Base-by-base conservation (phyloP, 1,284 basidiomycete genomes). In the Hymenochaete sp. region DNA sequence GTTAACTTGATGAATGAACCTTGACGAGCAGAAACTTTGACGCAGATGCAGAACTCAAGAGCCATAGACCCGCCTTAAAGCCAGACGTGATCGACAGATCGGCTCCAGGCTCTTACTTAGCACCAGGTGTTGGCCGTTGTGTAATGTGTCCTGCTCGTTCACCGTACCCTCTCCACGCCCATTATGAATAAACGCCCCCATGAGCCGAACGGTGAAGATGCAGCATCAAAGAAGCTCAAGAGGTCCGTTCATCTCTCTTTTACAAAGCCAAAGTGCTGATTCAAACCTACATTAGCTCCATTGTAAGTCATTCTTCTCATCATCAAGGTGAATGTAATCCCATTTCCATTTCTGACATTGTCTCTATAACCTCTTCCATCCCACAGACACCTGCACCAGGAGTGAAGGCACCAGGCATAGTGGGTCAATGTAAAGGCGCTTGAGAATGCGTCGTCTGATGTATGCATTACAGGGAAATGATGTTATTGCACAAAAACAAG, bases 401-500 rank as follows among this genome's bases (percentile, higher is more conserved):
- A 35, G 13, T n/a, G 14, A 35, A 35, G 5, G 6, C 32, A 35
- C 13, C 13, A 6, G 13, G 13, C 8, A 19, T 35, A 35, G 14
- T n/a, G 14, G 13, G 5, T n/a, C n/a, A n/a, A n/a, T n/a, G n/a
- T n/a, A n/a, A n/a, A n/a, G n/a, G n/a, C n/a, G n/a, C n/a, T n/a
- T n/a, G n/a, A n/a, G n/a, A n/a, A n/a, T n/a, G n/a, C n/a, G n/a
- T n/a, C n/a, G n/a, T n/a, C n/a, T n/a, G n/a, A n/a, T n/a, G n/a
- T n/a, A n/a, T n/a, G n/a, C n/a, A n/a, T n/a, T n/a, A n/a, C n/a
- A n/a, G n/a, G n/a, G 66, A 55, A 72, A 74, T 53, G 79, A 74
- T 37, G 70, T 85, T 56, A 85, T 88, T 49, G 78, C 79, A 29
- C 79, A 82, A 64, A 88, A 87, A 63, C 73, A 79, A 29, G 89